Evolutionary conservation across 1,284 basidiomycete genomes (phyloP).

Genomic region (Pulveroboletus sp.): DNA sequence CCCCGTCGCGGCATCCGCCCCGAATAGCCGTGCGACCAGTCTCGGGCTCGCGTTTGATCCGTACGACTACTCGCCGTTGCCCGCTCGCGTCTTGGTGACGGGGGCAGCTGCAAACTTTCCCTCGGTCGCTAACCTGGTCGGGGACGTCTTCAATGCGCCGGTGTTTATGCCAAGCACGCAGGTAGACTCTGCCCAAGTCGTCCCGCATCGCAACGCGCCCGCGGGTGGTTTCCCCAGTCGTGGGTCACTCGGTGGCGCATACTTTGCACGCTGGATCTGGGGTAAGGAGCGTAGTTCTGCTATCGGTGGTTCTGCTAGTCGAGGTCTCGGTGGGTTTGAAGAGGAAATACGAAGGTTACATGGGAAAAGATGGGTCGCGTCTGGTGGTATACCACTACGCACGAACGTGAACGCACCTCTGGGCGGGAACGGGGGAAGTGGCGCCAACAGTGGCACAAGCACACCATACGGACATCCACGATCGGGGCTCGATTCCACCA

Average conservation of each 20-base stretch:
- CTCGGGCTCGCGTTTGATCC: constrained; percentile 71
- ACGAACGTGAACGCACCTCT: constrained; percentile 49
- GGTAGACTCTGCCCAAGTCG: constrained; percentile 66
- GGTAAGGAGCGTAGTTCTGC: constrained; percentile 52
- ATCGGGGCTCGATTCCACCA: constrained; percentile 54
- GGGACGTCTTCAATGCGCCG: constrained; percentile 75
- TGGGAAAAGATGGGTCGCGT: constrained; percentile 66
- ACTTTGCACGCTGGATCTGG: constrained; percentile 80
- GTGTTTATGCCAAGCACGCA: constrained; percentile 70
- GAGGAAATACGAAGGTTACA: constrained; percentile 70
- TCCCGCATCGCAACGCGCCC: constrained; percentile 71
- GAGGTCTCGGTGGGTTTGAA: constrained; percentile 62
- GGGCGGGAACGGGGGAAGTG: constrained; percentile 34
- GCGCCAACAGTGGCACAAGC: constrained; percentile 50
- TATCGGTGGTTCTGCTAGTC: constrained; percentile 29
- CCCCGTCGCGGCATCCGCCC: constrained; percentile 31
- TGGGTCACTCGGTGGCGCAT: constrained; percentile 67
- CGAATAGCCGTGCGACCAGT: constrained; percentile 38
- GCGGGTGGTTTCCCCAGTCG: constrained; percentile 62
- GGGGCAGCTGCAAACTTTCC: constrained; percentile 82
- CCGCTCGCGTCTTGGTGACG: constrained; percentile 58
- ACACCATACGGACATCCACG: constrained; percentile 54
- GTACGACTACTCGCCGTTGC: constrained; percentile 62
- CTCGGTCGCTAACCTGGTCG: constrained; percentile 70
- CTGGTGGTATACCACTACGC: constrained; percentile 49